Evolutionary conservation across 129 eudicot genomes (phyloP).

Genomic region (Flaveria brownii): DNA sequence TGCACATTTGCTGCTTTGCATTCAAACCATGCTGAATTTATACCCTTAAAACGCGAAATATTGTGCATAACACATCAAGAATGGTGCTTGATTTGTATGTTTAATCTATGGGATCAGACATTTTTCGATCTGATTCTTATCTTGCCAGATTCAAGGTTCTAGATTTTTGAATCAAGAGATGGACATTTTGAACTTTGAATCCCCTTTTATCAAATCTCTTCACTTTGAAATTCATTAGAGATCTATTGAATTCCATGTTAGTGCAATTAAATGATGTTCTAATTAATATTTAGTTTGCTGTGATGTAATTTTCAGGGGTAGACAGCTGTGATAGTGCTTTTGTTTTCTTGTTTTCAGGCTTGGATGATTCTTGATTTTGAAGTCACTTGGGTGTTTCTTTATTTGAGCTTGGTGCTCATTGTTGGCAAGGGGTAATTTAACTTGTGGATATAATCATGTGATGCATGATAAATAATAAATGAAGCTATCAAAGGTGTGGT

Average conservation of each 20-base stretch:
- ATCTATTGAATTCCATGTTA: background rate
- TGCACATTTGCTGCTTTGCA: background rate
- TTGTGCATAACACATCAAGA: conserved; percentile 4
- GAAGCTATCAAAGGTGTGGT: conserved; percentile 81
- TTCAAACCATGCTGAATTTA: background rate
- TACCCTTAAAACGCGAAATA: background rate
- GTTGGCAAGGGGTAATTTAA: conserved; percentile 2
- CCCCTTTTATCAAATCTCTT: background rate
- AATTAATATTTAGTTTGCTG: background rate
- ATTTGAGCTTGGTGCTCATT: conserved; percentile 22
- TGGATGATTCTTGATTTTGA: conserved; percentile 26
- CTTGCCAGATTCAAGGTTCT: conserved; percentile 12
- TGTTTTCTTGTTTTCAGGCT: conserved; percentile 32
- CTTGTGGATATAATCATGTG: conserved; percentile 34
- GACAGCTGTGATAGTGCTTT: conserved; percentile 8
- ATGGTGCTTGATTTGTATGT: conserved; percentile 7
- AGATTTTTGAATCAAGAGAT: conserved; percentile 2
- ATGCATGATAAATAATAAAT: conserved; percentile 53
- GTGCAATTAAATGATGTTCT: background rate
- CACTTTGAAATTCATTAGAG: conserved; percentile 1
- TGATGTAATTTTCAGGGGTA: conserved; percentile 24
- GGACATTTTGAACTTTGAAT: background rate
- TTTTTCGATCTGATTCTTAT: conserved; percentile 4
- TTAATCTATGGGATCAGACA: conserved; percentile 1
- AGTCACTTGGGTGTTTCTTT: conserved; percentile 25